Conservation (phyloP, 176 grass and related monocot species). For the Otatea glauca region DNA sequence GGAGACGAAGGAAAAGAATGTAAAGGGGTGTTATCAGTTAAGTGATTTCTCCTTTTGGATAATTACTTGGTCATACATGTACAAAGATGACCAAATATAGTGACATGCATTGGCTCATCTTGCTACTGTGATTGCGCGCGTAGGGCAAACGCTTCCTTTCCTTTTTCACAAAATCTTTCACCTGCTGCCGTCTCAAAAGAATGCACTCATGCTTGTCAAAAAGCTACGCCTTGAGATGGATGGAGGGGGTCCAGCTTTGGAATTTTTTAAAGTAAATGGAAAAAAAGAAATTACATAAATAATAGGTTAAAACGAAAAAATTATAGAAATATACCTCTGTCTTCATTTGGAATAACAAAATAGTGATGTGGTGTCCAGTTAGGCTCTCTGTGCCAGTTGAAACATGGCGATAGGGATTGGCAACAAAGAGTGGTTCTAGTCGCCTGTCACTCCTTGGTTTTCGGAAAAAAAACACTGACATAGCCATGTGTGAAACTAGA, state of each 20-base stretch:
- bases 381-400: too few species aligned
- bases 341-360: too few species aligned
- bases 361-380: too few species aligned
- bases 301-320: too few species aligned
- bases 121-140: constrained; percentile 40
- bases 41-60: background rate
- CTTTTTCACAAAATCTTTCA: constrained; percentile 44
- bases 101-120: background rate
- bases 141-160: constrained; percentile 52
- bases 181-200: constrained; percentile 38
- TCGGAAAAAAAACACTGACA: too few species aligned
- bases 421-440: too few species aligned
- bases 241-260: background rate
- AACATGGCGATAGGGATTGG: too few species aligned
- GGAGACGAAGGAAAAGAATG: background rate
- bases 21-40: background rate
- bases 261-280: too few species aligned
- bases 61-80: constrained; percentile 9
- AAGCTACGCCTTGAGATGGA: constrained; percentile 32
- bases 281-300: too few species aligned
- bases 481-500: too few species aligned
- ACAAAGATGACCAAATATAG: constrained; percentile 23
- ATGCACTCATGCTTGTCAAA: constrained; percentile 45
- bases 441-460: too few species aligned
- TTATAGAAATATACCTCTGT: too few species aligned